Evolutionary conservation across 345 rosid species (phyloP).

Genomic region (Euclidium syriacum): DNA sequence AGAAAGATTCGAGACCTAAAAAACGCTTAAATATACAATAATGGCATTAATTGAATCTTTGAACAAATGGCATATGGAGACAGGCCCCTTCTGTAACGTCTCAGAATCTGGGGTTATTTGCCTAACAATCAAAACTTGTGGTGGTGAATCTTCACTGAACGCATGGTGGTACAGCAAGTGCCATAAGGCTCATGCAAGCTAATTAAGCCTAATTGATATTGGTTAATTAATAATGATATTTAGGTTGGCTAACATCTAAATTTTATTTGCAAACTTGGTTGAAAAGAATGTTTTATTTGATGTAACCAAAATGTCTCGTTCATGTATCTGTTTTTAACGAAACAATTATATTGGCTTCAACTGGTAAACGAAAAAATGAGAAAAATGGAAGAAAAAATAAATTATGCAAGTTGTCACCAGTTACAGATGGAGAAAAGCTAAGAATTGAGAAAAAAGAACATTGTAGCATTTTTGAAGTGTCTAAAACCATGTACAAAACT

Average conservation of each 20-base stretch:
- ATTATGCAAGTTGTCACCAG: too few relatives aligned
- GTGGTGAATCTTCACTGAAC: conserved; percentile 23
- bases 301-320: neutral
- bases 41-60: neutral
- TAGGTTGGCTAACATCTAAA: neutral
- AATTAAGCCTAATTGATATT: neutral
- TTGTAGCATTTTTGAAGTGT: too few relatives aligned
- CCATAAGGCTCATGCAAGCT: conserved; percentile 1
- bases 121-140: neutral
- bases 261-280: neutral
- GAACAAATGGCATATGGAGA: conserved; percentile 12
- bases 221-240: neutral
- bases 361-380: too few relatives aligned
- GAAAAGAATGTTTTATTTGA: neutral
- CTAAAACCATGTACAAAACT: too few relatives aligned
- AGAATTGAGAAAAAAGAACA: too few relatives aligned
- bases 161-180: neutral
- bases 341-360: neutral
- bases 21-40: neutral
- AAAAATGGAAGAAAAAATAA: too few relatives aligned
- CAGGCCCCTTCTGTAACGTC: conserved; percentile 13
- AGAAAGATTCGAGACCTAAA: conserved; percentile 11
- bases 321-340: neutral
- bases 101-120: conserved; percentile 10
- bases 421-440: too few relatives aligned